phyloP scores from a whole-genome alignment of 257 asterid species.

The Ligustrum vulgare region DNA sequence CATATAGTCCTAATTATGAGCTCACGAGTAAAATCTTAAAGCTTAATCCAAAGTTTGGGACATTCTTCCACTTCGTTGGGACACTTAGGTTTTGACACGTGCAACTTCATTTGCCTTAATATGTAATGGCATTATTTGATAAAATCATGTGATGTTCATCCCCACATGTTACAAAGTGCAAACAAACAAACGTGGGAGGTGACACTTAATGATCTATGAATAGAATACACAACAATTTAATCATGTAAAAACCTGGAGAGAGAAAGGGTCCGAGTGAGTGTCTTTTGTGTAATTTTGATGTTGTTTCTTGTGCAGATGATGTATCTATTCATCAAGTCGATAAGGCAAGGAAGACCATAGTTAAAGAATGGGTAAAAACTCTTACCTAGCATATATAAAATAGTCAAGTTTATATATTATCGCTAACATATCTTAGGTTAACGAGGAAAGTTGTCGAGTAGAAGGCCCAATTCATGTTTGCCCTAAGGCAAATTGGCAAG shows the following conservation, averaged over 20 bases:
- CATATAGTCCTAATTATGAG: not conserved
- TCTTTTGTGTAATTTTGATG: not conserved
- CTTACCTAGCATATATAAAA: too few species aligned
- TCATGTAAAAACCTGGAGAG: not conserved
- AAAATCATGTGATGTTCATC: slow-evolving; percentile 2
- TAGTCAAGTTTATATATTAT: not conserved
- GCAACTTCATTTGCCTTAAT: not conserved
- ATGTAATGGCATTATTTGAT: not conserved
- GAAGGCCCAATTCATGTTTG: not conserved
- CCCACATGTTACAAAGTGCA: slow-evolving; percentile 1
- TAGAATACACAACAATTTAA: not conserved
- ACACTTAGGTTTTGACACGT: not conserved
- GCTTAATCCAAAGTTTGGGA: not conserved
- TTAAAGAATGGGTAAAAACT: too few species aligned
- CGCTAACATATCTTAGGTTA: not conserved
- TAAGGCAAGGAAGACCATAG: not conserved
- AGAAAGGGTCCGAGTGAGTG: not conserved
- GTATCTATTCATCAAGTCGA: not conserved
- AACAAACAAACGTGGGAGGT: not conserved
- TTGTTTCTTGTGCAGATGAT: not conserved
- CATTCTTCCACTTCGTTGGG: not conserved
- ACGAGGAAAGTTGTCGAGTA: not conserved
- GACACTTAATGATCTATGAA: not conserved
- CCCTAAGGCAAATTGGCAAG: too few species aligned
- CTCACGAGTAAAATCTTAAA: not conserved